Conservation (phyloP, 2,329 filamentous ascomycete species). For the Aureobasidium sp. region DNA sequence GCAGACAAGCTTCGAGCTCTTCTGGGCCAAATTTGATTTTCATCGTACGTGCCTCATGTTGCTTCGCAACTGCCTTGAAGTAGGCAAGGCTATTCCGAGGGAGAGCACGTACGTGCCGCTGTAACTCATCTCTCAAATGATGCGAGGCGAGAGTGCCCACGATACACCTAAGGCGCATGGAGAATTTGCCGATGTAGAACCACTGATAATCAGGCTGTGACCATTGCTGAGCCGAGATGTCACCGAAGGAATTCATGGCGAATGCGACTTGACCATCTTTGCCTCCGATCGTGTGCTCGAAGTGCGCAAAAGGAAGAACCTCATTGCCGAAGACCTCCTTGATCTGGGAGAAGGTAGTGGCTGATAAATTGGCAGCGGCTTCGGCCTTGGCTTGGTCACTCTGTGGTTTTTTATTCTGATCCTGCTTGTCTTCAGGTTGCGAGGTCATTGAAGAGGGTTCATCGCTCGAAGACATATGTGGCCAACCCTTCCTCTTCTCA, state of each 20-base stretch:
- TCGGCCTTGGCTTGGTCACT: neutral
- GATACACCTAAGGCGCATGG: conserved; percentile 31
- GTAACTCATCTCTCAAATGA: conserved; percentile 27
- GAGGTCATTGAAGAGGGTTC: neutral
- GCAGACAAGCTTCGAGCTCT: conserved; percentile 23
- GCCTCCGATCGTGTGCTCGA: conserved; percentile 23
- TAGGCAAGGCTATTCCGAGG: conserved; percentile 30
- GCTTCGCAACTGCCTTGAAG: conserved; percentile 34
- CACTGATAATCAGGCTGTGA: conserved; percentile 30
- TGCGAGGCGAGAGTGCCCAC: conserved; percentile 36
- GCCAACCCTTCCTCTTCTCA: neutral
- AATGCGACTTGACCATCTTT: conserved; percentile 36
- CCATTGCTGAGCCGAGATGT: conserved; percentile 41
- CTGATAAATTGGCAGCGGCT: conserved; percentile 18
- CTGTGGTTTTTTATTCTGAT: neutral
- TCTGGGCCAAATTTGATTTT: conserved; percentile 22
- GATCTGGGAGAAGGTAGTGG: conserved; percentile 24
- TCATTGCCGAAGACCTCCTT: conserved; percentile 32
- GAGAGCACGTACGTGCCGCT: conserved; percentile 19
- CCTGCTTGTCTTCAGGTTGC: neutral
- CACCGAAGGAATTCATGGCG: conserved; percentile 38
- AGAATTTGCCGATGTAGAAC: conserved; percentile 37
- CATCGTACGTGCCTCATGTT: conserved; percentile 26
- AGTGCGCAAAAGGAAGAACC: conserved; percentile 32
- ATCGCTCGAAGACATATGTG: neutral